Base-by-base conservation (phyloP, 768 basidiomycete species). In the Amanita polypyramis region DNA sequence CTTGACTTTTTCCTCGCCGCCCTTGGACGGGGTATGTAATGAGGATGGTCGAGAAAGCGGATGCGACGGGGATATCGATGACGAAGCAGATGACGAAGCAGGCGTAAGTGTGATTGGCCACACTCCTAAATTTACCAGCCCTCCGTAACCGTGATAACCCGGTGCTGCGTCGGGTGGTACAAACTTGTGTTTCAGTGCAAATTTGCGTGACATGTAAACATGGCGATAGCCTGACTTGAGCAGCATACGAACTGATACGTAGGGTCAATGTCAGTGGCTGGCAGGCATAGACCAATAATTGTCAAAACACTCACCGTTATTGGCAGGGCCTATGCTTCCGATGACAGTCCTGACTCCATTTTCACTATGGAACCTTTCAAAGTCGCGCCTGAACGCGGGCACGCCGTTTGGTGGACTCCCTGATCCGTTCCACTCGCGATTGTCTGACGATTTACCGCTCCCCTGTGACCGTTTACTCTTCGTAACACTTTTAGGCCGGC, bases 131-230 rank as follows among this genome's bases (percentile, higher is more conserved):
- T 82, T 88, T 47, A 91, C 78, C 7, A 90, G 72, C 3, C 95
- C 94, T 6, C 82, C 76, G 60, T 97, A 99, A n/a, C 96, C 95
- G 56, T 94, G 92, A 51, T 83, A 76, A 5, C 96, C 96, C 5
- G 90, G 92, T 1, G 80, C 79, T 49, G 92, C 86, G 54, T 93
- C 90, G 17, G 72, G 68, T 1, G 91, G 89, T 48, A 97, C 86
- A 62, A 99, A 91, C 1, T 83, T 85, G 60, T 96, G 79, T 54
- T 80, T 76, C 52, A 81, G 68, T 1, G 96, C 96, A 58, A 98
- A 99, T 59, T 85, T 84, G 47, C 96, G 78, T 10, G 93, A 96
- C 50, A 99, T 85, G 65, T 99, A 99, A 43, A 97, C 94, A 57
- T 94, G 82, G 11, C 91, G 74, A 63, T 98, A 85, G 14, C 96